These are phyloP conservation scores for Hygrophila difformis DNA, from an alignment of 257 asterid species.

Conservation along the genomic window DNA sequence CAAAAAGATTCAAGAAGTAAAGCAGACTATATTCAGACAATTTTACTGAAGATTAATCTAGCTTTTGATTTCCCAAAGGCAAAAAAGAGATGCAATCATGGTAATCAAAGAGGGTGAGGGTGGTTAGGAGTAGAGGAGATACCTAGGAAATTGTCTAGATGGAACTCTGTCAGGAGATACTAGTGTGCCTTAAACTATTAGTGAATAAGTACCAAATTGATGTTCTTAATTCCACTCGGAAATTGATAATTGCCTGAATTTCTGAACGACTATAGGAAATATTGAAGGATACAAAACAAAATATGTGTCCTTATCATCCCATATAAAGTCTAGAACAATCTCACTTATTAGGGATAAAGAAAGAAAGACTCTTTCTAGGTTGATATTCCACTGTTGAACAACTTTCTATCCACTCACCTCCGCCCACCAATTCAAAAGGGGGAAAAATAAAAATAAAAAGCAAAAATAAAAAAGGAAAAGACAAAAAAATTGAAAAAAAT, in stretches of 20 bases:
- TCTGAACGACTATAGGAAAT: neutral
- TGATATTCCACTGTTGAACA: too few species aligned
- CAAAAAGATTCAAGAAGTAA: too few species aligned
- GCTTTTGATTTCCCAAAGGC: neutral
- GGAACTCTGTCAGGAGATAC: slow-evolving; percentile 2
- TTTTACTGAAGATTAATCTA: too few species aligned
- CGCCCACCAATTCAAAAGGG: too few species aligned
- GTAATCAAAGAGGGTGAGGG: too few species aligned
- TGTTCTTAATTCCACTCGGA: slow-evolving; percentile 1
- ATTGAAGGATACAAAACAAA: slow-evolving; percentile 9
- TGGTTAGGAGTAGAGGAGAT: neutral
- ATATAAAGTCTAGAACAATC: neutral
- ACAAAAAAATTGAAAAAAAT: too few species aligned
- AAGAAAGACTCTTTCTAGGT: too few species aligned
- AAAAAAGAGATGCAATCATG: neutral
- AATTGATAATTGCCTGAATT: neutral
- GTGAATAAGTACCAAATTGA: slow-evolving; percentile 8
- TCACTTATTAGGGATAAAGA: neutral
- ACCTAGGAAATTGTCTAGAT: neutral
- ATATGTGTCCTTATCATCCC: slow-evolving; percentile 5
- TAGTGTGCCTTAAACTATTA: slow-evolving; percentile 3
- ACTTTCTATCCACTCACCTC: too few species aligned
- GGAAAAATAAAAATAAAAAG: too few species aligned
- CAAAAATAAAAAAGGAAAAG: too few species aligned
- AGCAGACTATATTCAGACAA: too few species aligned